These are phyloP conservation scores for Neopestalotiopsis rosae DNA, from an alignment of 2,329 filamentous ascomycete genomes.

Conservation along the genomic window DNA sequence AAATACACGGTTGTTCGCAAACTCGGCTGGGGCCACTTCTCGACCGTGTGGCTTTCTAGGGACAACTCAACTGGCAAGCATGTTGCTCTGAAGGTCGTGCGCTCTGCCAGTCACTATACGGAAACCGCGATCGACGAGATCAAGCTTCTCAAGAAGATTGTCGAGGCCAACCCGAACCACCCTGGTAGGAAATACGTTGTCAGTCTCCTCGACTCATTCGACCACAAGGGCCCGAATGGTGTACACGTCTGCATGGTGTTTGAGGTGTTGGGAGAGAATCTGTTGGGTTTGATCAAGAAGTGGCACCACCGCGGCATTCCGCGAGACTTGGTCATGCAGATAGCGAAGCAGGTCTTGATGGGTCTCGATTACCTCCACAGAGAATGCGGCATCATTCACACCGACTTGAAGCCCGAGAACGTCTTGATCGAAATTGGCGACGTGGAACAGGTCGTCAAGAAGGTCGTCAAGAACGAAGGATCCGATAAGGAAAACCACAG, in stretches of 20 bases:
- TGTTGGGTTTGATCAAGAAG: conserved; percentile 93
- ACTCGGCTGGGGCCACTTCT: conserved; percentile 98
- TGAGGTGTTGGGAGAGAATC: conserved; percentile 93
- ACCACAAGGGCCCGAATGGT: conserved; percentile 95
- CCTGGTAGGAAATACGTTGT: conserved; percentile 95
- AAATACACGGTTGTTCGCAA: conserved; percentile 97
- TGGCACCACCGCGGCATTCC: conserved; percentile 99
- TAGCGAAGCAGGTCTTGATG: conserved; percentile 95
- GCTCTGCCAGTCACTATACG: conserved; percentile 97
- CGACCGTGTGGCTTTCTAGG: conserved; percentile 86
- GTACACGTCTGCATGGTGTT: conserved; percentile 99
- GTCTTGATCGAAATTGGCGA: conserved; percentile 98
- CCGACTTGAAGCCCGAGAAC: conserved; percentile 96
- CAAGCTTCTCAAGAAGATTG: conserved; percentile 95
- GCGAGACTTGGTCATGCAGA: conserved; percentile 96
- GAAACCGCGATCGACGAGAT: conserved; percentile 99
- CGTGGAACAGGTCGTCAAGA: conserved; percentile 97
- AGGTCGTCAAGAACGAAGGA: conserved; percentile 84
- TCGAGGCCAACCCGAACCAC: conserved; percentile 92
- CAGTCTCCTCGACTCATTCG: conserved; percentile 93
- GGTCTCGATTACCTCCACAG: conserved; percentile 96
- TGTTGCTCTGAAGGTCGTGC: conserved; percentile 96
- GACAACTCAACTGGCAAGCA: conserved; percentile 92
- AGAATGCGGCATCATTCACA: conserved; percentile 98
- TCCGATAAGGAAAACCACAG: conserved; percentile 84